Evolutionary conservation across 768 basidiomycete species (phyloP), one percentile per base, ranked within the genome.

Genomic region (Suillus alpinus): DNA sequence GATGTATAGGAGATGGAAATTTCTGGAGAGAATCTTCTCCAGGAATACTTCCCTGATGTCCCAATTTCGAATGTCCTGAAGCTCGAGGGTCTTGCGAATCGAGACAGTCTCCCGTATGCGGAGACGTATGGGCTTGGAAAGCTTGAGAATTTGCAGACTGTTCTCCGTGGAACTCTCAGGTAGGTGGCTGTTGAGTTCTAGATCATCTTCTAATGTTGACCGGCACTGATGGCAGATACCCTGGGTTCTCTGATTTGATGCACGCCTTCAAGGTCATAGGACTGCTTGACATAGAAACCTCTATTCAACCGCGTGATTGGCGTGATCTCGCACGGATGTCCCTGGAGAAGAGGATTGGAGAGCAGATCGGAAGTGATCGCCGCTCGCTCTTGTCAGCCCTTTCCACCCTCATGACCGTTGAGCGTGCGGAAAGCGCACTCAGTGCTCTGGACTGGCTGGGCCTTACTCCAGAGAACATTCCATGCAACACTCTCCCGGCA

Each of bases 141-240:
- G 16, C 62, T 77, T 6, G 67, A 76, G 0, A 71, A 69, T 6
- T 65, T 91, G 59, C 78, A 82, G 55, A 89, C 92, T 1, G 75
- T 95, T 55, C 73, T 97, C 66, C 81, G 95, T 37, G 95, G 95
- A 5, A 97, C 95, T 0, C 72, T 97, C 49, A 83, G 95, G 87
- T 89, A 62, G 53, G 76, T 57, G 18, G 8, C 26, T 6, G 18
- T 1, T 4, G 14, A 36, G 0, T 18, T 55, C 5, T 16, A 23
- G 29, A 6, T 13, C 31, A 20, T 14, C 51, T 39, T 47, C 18
- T 9, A 36, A n/a, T 13, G n/a, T 16, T 62, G 5, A 46, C 18
- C 1, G 3, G 9, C 6, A 55, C 34, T 37, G 4, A 23, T 61
- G 6, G 26, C 49, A 92, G 93, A 70, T 95, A 97, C 71, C 88